These are phyloP conservation scores for Talaromyces sp. DNA, from an alignment of 2,329 filamentous ascomycete species.

Conservation along the genomic window DNA sequence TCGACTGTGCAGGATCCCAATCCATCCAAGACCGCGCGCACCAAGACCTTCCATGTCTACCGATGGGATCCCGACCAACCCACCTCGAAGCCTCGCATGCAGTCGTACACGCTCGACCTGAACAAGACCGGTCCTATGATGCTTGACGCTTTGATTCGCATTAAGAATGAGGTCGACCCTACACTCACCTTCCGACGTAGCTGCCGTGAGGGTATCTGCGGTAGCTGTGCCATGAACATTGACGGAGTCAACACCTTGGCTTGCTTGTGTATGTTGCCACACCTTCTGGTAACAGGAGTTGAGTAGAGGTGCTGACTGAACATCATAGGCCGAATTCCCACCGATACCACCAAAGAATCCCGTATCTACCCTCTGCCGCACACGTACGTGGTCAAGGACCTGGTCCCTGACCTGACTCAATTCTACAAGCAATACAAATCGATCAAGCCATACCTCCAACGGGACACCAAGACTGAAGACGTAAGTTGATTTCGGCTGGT, in stretches of 20 bases:
- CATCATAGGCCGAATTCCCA: constrained; percentile 77
- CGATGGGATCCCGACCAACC: constrained; percentile 95
- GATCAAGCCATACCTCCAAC: constrained; percentile 97
- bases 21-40: constrained; percentile 51
- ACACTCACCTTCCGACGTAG: constrained; percentile 93
- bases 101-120: constrained; percentile 87
- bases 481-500: constrained; percentile 50
- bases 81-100: constrained; percentile 88
- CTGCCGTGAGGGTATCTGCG: constrained; percentile 97
- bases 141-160: constrained; percentile 89
- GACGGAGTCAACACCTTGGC: constrained; percentile 97
- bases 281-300: constrained; percentile 1
- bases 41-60: constrained; percentile 98
- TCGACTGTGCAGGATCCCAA: constrained; percentile 58
- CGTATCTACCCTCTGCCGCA: constrained; percentile 98
- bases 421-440: constrained; percentile 99
- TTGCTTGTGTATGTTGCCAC: constrained; percentile 74
- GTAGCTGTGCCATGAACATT: constrained; percentile 99
- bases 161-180: constrained; percentile 98
- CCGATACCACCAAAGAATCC: constrained; percentile 70
- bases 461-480: constrained; percentile 74
- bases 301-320: background rate
- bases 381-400: constrained; percentile 98
- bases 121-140: constrained; percentile 99
- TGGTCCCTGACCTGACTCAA: constrained; percentile 93